Evolutionary conservation across 805 yeast species (phyloP), one percentile per base, ranked within the genome.

Genomic region (Lipomyces mesembrius): DNA sequence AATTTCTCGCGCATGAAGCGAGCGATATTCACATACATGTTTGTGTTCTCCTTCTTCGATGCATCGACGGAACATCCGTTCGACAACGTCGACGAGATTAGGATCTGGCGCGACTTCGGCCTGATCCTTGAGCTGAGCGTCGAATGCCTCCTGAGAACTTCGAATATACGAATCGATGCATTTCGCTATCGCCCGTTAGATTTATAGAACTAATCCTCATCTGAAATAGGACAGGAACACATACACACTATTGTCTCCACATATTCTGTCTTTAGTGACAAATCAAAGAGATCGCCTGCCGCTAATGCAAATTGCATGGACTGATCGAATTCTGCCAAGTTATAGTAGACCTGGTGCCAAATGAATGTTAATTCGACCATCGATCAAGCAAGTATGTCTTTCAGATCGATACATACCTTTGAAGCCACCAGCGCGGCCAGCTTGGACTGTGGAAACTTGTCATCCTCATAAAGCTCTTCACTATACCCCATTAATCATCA

Each of bases 371-470:
- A 34, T 37, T 43, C 49, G 14, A 43, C 20, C 49, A 6, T 6
- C 9, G 14, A 43, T 17, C 49, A n/a, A 17, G 20, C 22, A 43
- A 17, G 9, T n/a, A n/a, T 43, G 35, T n/a, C 11, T 9, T n/a
- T 22, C n/a, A 3, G 35, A 9, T 17, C 22, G 32, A 64, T 17
- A 29, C 62, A 12, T 37, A 87, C 96, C 78, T 95, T 95, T 17
- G 98, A 91, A 7, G 95, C 93, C 67, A 95, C 85, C 67, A 95
- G 82, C 1, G 99, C 98, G 8, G 98, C 98, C 75, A 94, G 83
- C 58, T 85, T 80, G 73, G 96, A 85, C 68, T 89, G 87, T 63
- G 87, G 87, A 78, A 94, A 95, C 29, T 83, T 78, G 66, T 85
- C 83, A 77, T 94, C 97, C 79, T 95, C 98, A 75, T 88, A 92